Evolutionary conservation across 768 basidiomycete genomes (phyloP).

Genomic region (Macrolepiota dolichaula): DNA sequence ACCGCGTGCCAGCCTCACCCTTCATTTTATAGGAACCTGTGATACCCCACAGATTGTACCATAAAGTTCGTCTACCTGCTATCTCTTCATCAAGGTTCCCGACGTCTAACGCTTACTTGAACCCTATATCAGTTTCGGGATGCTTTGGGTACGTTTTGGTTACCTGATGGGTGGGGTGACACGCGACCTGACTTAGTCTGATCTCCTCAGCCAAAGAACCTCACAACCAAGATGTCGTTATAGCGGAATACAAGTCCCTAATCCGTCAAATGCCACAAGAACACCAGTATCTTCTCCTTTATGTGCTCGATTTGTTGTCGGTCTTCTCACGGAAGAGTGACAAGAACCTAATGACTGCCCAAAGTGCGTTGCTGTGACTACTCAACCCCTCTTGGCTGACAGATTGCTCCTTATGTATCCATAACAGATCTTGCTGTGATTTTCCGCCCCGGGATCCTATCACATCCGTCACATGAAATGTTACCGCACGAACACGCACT

Average conservation of each 20-base stretch:
- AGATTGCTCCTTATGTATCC: background rate
- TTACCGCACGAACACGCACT: constrained; percentile 82
- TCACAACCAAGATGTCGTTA: constrained; percentile 66
- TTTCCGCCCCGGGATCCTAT: constrained; percentile 93
- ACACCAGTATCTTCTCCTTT: constrained; percentile 95
- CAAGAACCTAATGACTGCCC: constrained; percentile 93
- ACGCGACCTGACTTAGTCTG: background rate
- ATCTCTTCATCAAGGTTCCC: constrained; percentile 11
- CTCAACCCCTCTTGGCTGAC: background rate
- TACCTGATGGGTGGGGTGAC: background rate
- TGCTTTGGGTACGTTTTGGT: constrained; percentile 55
- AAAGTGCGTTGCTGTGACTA: constrained; percentile 55
- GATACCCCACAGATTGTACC: constrained; percentile 88
- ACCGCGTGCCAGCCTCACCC: constrained; percentile 7
- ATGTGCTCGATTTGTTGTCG: constrained; percentile 92
- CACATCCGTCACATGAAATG: constrained; percentile 85
- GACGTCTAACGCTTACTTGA: background rate
- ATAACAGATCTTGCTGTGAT: constrained; percentile 87
- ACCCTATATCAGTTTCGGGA: constrained; percentile 64
- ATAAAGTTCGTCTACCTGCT: constrained; percentile 56
- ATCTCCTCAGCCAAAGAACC: constrained; percentile 54
- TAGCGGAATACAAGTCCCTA: constrained; percentile 77
- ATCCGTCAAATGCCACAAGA: constrained; percentile 82
- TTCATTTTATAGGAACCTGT: constrained; percentile 78
- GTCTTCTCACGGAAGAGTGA: constrained; percentile 91